Evolutionary conservation across 257 asterid species (phyloP).

Genomic region (Nicotiana paniculata): DNA sequence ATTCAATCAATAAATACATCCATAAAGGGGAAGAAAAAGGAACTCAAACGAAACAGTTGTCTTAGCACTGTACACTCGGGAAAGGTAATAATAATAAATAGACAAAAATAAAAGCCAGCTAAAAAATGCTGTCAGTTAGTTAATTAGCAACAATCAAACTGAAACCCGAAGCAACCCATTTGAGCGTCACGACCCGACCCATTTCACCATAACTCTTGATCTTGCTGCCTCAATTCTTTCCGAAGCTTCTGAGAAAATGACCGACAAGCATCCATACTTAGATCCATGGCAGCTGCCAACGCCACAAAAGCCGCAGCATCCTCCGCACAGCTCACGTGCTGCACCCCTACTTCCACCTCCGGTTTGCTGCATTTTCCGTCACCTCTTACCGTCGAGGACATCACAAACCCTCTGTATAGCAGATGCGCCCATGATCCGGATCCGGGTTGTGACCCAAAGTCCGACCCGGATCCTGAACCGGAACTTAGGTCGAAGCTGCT

Average conservation of each 20-base stretch:
- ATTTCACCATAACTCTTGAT: conserved; percentile 16
- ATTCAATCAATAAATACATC: conserved; percentile 19
- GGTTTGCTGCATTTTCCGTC: conserved; percentile 72
- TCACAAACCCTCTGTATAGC: conserved; percentile 70
- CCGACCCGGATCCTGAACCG: conserved; percentile 52
- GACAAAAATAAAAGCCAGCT: background rate
- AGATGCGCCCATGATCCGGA: conserved; percentile 83
- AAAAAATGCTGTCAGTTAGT: conserved; percentile 14
- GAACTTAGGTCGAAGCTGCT: conserved; percentile 78
- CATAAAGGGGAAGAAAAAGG: background rate
- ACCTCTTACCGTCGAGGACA: conserved; percentile 77
- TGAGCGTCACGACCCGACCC: conserved; percentile 17
- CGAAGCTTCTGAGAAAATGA: conserved; percentile 70
- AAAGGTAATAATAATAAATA: background rate
- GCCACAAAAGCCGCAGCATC: conserved; percentile 98
- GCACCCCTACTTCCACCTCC: conserved; percentile 90
- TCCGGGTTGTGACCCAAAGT: conserved; percentile 54
- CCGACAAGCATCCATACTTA: conserved; percentile 88
- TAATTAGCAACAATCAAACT: background rate
- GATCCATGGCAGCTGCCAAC: conserved; percentile 89
- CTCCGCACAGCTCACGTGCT: conserved; percentile 89
- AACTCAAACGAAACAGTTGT: conserved; percentile 19
- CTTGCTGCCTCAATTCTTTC: conserved; percentile 74
- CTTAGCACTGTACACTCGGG: conserved; percentile 55
- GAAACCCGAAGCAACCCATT: conserved; percentile 13